phyloP scores from a whole-genome alignment of 306 rosid genomes.

The Malus domestica region DNA sequence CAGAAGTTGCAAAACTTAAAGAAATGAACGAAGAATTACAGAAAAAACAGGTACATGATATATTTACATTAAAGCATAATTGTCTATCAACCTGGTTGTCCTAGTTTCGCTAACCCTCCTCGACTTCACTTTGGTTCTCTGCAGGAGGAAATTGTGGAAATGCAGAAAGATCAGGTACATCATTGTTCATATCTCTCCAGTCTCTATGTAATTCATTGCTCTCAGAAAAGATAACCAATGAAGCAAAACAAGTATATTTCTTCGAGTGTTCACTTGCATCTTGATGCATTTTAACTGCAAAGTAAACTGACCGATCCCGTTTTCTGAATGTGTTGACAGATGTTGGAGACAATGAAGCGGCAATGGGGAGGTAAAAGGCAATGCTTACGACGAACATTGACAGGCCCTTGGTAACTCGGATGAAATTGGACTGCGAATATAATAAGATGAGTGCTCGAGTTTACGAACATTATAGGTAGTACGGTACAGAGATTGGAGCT shows the following conservation, averaged over 20 bases:
- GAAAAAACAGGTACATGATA: conserved; percentile 47
- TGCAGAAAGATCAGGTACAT: conserved; percentile 65
- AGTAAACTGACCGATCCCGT: not conserved
- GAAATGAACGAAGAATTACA: conserved; percentile 65
- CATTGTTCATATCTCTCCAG: not conserved
- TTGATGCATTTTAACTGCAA: too few species aligned
- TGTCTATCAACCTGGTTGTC: not conserved
- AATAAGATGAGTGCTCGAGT: not conserved
- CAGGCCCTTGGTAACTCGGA: conserved; percentile 75
- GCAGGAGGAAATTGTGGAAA: conserved; percentile 63
- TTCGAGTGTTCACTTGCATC: not conserved
- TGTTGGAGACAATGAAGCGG: conserved; percentile 30
- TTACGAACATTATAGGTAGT: conserved; percentile 10
- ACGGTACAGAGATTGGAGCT: conserved; percentile 21
- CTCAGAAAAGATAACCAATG: not conserved
- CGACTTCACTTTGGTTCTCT: conserved; percentile 18
- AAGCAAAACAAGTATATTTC: not conserved
- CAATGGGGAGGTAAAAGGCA: conserved; percentile 40
- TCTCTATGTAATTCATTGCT: not conserved
- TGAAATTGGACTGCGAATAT: conserved; percentile 10
- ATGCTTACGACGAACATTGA: conserved; percentile 77
- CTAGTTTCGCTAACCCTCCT: not conserved
- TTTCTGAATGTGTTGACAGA: conserved; percentile 29
- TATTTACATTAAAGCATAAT: not conserved
- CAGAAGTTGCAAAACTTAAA: conserved; percentile 73